A percentile compares a stretch with the other conserved stretches of the same genome.
phyloP scores from a whole-genome alignment of 2,329 filamentous ascomycete species.

The Leptosphaerulina australis region DNA sequence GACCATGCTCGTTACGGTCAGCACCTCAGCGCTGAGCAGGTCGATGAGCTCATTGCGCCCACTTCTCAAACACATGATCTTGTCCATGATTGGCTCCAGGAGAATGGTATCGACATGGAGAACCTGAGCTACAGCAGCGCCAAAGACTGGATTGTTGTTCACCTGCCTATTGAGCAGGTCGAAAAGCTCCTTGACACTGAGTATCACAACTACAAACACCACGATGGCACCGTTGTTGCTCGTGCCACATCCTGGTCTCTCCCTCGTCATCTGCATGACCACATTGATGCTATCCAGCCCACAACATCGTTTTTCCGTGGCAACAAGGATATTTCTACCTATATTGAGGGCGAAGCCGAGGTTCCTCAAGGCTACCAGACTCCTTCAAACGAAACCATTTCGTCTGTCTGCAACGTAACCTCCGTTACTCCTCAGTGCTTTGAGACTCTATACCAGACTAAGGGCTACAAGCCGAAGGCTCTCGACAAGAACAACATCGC shows the following conservation, averaged over 20 bases:
- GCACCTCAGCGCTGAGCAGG: constrained; percentile 59
- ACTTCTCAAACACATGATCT: constrained; percentile 58
- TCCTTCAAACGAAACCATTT: constrained; percentile 42
- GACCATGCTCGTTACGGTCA: constrained; percentile 61
- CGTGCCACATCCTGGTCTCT: constrained; percentile 65
- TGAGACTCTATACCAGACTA: constrained; percentile 60
- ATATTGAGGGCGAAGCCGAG: constrained; percentile 28
- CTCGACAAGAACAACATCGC: constrained; percentile 54
- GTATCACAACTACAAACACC: constrained; percentile 59
- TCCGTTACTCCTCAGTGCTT: constrained; percentile 62
- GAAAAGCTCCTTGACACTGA: constrained; percentile 60
- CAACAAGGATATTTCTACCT: constrained; percentile 32
- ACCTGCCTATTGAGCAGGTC: constrained; percentile 58
- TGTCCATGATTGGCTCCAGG: constrained; percentile 62
- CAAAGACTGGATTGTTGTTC: constrained; percentile 63
- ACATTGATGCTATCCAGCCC: constrained; percentile 66
- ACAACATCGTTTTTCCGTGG: constrained; percentile 62
- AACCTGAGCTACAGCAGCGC: constrained; percentile 57
- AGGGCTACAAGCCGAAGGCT: constrained; percentile 57
- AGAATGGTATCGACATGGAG: constrained; percentile 59
- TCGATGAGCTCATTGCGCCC: constrained; percentile 61
- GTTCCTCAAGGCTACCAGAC: constrained; percentile 36
- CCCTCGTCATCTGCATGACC: constrained; percentile 61
- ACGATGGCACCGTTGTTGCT: constrained; percentile 59
- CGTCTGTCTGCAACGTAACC: constrained; percentile 57